Conservation (phyloP, 306 rosid species). For the Fragaria vesca region DNA sequence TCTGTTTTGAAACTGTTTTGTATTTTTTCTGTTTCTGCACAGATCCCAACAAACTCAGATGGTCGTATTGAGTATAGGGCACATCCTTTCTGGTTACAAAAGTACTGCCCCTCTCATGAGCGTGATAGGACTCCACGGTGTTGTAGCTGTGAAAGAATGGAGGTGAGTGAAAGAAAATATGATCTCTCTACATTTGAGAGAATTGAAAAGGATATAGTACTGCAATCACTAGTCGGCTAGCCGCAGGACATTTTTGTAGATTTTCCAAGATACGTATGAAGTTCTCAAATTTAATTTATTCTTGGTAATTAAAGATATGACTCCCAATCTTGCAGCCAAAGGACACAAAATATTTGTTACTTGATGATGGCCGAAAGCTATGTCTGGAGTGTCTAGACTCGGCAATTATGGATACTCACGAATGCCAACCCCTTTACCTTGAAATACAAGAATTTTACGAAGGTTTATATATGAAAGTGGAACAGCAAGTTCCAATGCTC, state of each 20-base stretch:
- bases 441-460: constrained; percentile 96
- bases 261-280: neutral
- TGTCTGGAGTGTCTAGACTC: constrained; percentile 98
- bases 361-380: constrained; percentile 92
- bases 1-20: constrained; percentile 7
- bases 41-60: constrained; percentile 92
- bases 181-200: constrained; percentile 5
- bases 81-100: constrained; percentile 94
- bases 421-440: constrained; percentile 96
- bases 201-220: neutral
- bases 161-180: constrained; percentile 51
- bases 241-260: neutral
- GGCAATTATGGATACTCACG: constrained; percentile 90
- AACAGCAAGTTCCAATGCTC: constrained; percentile 98
- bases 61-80: constrained; percentile 94
- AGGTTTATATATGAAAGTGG: constrained; percentile 92
- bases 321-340: constrained; percentile 66
- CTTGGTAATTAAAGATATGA: constrained; percentile 26
- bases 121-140: constrained; percentile 92
- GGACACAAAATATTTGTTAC: constrained; percentile 74
- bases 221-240: neutral
- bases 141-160: constrained; percentile 99
- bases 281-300: neutral
- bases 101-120: constrained; percentile 95
- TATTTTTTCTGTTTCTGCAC: constrained; percentile 24